Evolutionary conservation across 768 basidiomycete genomes (phyloP).

Genomic region (Podaxis pistillaris): DNA sequence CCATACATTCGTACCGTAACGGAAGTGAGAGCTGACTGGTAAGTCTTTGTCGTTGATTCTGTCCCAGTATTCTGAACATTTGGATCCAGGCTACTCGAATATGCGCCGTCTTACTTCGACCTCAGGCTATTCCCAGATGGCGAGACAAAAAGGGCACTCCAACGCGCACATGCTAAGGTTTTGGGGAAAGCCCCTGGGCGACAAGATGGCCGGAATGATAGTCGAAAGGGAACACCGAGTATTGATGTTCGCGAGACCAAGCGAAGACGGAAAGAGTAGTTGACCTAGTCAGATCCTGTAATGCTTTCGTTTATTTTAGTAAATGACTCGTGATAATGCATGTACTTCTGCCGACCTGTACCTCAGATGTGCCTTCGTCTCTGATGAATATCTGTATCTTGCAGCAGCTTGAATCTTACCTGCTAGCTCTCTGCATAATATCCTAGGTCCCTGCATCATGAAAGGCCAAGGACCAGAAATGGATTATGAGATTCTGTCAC

Average conservation of each 20-base stretch:
- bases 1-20: conserved; percentile 92
- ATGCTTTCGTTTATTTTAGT: no score
- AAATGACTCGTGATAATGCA: no score
- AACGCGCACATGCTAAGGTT: conserved; percentile 53
- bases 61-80: conserved; percentile 7
- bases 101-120: conserved; percentile 65
- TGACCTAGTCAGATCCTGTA: neutral
- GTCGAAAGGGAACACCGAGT: conserved; percentile 18
- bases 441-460: no score
- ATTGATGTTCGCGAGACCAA: conserved; percentile 28
- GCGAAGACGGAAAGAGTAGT: conserved; percentile 26
- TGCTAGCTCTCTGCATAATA: no score
- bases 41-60: conserved; percentile 12
- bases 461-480: no score
- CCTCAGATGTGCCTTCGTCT: no score
- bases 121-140: conserved; percentile 59
- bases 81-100: conserved; percentile 36
- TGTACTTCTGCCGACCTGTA: no score
- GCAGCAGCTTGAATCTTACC: no score
- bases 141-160: conserved; percentile 66
- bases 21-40: conserved; percentile 88
- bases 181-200: conserved; percentile 36
- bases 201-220: conserved; percentile 19
- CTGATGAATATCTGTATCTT: no score
- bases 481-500: no score